Evolutionary conservation across 208 protist genomes (phyloP), one percentile per base, ranked within the genome.

Genomic region (Trypanosoma brucei): DNA sequence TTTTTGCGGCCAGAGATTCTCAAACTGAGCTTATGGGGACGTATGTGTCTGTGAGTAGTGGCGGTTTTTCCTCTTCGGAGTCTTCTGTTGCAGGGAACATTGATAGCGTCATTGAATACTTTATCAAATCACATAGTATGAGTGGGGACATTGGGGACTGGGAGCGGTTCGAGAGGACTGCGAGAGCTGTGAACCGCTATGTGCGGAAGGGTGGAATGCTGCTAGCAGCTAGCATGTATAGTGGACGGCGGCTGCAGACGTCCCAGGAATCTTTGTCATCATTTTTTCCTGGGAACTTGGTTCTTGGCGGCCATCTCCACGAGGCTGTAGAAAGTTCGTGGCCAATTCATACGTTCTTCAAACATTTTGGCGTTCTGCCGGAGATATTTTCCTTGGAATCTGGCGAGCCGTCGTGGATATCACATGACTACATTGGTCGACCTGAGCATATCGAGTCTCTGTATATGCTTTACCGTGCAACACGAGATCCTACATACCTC

Each of bases 21-120:
- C 11, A 37, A n/a, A 68, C 73, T 4, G 60, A 42, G 1, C 59
- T 91, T 30, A 63, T 91, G 52, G 79, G 80, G 33, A 78, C 65
- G 50, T 69, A 86, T 49, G 77, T 91, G 7, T 50, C 82, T 63
- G 59, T 76, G 52, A 8, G 30, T 9, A 78, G 13, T n/a, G 68
- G 65, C 9, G 2, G 36, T 52, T 91, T 75, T 78, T 51, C 57
- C 5, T 9, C 57, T 2, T 13, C 22, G 14, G 50, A 57, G 4
- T 52, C 72, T 36, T 70, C 70, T 36, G 76, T 97, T 11, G 92
- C 91, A 14, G 75, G 82, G 2, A 65, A 55, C 14, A 62, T 83
- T 14, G 94, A 97, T 62, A 87, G 75, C 57, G 92, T 78, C 33
- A 85, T 84, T 68, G 94, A 97, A 65, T 97, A 97, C 66, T 55